Percentiles rank a stretch among this genome's conserved stretches.
These are phyloP conservation scores for Colletotrichum echinochloae DNA, from an alignment of 2,329 filamentous ascomycete genomes.

Conservation along the genomic window DNA sequence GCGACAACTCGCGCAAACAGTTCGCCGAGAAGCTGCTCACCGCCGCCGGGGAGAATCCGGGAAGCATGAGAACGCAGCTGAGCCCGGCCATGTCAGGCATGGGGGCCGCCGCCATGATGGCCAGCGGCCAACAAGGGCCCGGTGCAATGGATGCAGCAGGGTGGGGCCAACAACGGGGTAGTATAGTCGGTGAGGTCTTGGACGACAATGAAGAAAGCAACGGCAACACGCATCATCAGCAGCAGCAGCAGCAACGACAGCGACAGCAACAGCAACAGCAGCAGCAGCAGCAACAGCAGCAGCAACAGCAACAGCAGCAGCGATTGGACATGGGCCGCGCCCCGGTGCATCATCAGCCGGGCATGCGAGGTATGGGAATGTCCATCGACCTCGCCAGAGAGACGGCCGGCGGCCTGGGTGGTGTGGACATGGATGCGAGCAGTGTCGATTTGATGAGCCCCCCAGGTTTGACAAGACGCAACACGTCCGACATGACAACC, in stretches of 20 bases:
- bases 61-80: constrained; percentile 50
- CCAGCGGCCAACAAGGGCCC: constrained; percentile 6
- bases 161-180: constrained; percentile 28
- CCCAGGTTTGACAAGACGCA: constrained; percentile 35
- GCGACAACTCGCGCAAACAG: constrained; percentile 57
- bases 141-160: constrained; percentile 8
- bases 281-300: constrained; percentile 1
- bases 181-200: constrained; percentile 35
- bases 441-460: constrained; percentile 40
- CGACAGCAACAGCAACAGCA: background rate
- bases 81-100: constrained; percentile 46
- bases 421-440: constrained; percentile 33
- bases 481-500: constrained; percentile 33
- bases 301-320: constrained; percentile 5
- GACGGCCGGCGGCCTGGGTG: constrained; percentile 15
- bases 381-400: constrained; percentile 22
- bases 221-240: constrained; percentile 6
- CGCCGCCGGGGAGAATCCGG: constrained; percentile 56
- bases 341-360: background rate
- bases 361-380: constrained; percentile 28
- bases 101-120: constrained; percentile 28
- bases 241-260: background rate
- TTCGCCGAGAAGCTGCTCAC: constrained; percentile 57
- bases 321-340: constrained; percentile 17
- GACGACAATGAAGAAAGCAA: constrained; percentile 32